phyloP scores from a whole-genome alignment of 495 filamentous ascomycete genomes.

The Aspergillus conjunctus region DNA sequence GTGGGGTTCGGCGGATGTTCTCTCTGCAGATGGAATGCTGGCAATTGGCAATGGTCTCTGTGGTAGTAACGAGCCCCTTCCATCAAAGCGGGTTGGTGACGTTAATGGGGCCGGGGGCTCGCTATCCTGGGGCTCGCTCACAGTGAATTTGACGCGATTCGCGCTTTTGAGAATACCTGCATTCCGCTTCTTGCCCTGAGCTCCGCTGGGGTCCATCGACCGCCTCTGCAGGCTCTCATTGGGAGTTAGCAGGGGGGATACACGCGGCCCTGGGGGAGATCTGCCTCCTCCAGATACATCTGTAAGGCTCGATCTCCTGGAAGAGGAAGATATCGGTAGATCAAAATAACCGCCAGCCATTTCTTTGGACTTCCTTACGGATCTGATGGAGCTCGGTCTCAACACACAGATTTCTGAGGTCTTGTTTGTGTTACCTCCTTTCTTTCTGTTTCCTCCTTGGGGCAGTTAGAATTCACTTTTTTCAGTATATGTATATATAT shows the following conservation, averaged over 20 bases:
- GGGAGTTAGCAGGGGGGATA: slow-evolving; percentile 28
- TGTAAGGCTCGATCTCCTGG: slow-evolving; percentile 34
- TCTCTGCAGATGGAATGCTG: slow-evolving; percentile 46
- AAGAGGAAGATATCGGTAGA: slow-evolving; percentile 34
- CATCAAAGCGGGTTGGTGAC: slow-evolving; percentile 35
- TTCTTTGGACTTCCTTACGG: slow-evolving; percentile 22
- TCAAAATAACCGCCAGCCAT: slow-evolving; percentile 50
- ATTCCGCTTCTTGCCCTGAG: slow-evolving; percentile 45
- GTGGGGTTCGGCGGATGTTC: slow-evolving; percentile 28
- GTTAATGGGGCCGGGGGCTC: slow-evolving; percentile 27
- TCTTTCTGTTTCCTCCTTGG: slow-evolving; percentile 6
- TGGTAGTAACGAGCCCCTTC: slow-evolving; percentile 37
- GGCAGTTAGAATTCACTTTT: neutral
- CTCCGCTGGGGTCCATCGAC: slow-evolving; percentile 25
- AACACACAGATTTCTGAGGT: slow-evolving; percentile 10
- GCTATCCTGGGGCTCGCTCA: slow-evolving; percentile 29
- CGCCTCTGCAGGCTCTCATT: slow-evolving; percentile 31
- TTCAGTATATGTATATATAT: slow-evolving; percentile 8
- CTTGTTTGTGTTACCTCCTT: slow-evolving; percentile 20
- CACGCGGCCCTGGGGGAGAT: slow-evolving; percentile 32
- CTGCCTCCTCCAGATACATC: slow-evolving; percentile 31
- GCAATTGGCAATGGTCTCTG: slow-evolving; percentile 43
- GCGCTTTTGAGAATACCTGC: slow-evolving; percentile 44
- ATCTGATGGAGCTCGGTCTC: slow-evolving; percentile 13
- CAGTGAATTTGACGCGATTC: slow-evolving; percentile 43